Conservation (phyloP, 2,329 filamentous ascomycete genomes). For the Fusarium subglutinans region DNA sequence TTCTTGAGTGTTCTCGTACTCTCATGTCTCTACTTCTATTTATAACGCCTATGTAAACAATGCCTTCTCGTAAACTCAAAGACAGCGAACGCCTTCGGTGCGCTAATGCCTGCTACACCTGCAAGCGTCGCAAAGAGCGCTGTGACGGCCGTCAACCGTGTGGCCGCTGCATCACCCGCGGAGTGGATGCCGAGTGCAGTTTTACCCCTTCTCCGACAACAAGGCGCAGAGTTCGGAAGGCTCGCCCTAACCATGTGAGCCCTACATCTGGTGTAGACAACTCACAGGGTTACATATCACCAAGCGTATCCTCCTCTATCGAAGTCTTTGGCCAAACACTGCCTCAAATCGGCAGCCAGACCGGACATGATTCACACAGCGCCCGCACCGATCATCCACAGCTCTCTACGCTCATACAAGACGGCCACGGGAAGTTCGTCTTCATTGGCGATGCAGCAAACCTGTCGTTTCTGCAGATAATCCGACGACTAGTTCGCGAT, state of each 20-base stretch:
- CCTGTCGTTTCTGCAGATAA: not conserved
- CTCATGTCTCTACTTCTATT: not conserved
- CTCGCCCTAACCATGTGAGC: not conserved
- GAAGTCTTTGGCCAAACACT: not conserved
- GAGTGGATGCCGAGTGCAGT: not conserved
- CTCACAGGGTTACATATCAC: not conserved
- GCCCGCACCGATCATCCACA: not conserved
- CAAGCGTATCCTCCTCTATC: not conserved
- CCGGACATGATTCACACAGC: no score
- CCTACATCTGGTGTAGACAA: rapidly evolving
- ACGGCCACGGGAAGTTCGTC: not conserved
- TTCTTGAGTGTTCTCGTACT: not conserved
- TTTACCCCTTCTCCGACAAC: not conserved
- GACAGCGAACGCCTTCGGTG: not conserved
- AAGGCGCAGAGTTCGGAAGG: not conserved
- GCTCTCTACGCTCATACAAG: not conserved
- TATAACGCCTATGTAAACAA: not conserved
- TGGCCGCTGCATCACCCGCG: not conserved
- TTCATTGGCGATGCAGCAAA: not conserved
- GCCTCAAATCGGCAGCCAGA: not conserved
- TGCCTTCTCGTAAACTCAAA: not conserved
- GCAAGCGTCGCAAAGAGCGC: not conserved
- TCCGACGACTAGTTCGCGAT: not conserved
- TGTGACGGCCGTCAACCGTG: not conserved
- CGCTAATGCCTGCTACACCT: not conserved